Conservation (phyloP, 768 basidiomycete genomes). For the Rhodotorula graminis region DNA sequence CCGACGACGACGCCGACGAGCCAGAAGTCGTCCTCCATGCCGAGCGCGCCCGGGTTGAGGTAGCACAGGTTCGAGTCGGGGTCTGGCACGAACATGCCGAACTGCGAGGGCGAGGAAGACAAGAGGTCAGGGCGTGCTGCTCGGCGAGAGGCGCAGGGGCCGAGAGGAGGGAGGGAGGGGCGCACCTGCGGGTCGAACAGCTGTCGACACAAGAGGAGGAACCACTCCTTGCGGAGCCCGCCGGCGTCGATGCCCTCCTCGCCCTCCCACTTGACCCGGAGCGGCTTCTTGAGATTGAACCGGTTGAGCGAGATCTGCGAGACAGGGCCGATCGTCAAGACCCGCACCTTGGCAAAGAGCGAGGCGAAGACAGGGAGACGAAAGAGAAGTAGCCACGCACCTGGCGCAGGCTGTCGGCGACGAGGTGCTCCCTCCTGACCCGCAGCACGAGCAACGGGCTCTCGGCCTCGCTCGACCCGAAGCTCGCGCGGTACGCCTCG, state of each 20-base stretch:
- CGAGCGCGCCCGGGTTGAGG: slow-evolving; percentile 71
- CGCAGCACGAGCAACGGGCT: slow-evolving; percentile 17
- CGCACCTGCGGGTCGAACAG: slow-evolving; percentile 57
- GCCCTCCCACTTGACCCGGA: slow-evolving; percentile 71
- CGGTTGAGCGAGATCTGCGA: slow-evolving; percentile 26
- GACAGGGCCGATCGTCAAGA: too few relatives aligned
- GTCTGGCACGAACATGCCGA: slow-evolving; percentile 60
- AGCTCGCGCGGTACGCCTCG: slow-evolving; percentile 10
- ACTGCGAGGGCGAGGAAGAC: not conserved
- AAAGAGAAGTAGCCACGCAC: not conserved
- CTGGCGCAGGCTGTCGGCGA: slow-evolving; percentile 31
- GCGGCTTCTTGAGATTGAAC: slow-evolving; percentile 62
- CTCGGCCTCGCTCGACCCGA: not conserved
- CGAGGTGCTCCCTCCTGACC: slow-evolving; percentile 23
- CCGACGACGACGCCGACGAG: slow-evolving; percentile 72
- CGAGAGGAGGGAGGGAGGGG: not conserved
- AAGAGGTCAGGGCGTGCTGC: too few relatives aligned
- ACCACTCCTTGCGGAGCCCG: slow-evolving; percentile 66
- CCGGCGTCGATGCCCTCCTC: slow-evolving; percentile 68
- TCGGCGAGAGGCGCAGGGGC: not conserved
- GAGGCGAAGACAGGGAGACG: not conserved
- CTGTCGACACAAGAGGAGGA: slow-evolving; percentile 75
- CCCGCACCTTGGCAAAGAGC: rapidly evolving
- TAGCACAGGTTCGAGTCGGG: slow-evolving; percentile 64
- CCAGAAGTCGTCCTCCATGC: slow-evolving; percentile 73